Base-by-base conservation (phyloP, 192 early-diverging fungal species). In the Lunasporangiospora selenospora region DNA sequence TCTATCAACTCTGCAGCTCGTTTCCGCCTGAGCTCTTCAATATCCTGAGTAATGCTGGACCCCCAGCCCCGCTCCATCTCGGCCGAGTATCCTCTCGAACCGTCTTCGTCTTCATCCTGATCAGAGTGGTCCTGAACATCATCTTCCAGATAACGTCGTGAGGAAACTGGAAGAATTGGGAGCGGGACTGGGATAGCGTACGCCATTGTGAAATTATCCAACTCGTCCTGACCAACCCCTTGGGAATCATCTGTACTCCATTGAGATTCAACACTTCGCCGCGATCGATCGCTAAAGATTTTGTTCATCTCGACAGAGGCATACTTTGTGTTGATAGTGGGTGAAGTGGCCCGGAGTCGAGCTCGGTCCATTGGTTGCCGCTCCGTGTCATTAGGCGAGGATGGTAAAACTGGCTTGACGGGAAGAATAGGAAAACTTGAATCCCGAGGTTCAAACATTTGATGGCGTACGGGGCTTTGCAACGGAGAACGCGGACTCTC, bases 301-400 rank as follows among this genome's bases (percentile, higher is more conserved):
- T 48, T 53, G 52, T 64, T 64, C 62, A 64, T 64, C 62, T 55
- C 62, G 10, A 33, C 52, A 4, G 52, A 64, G 2, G 62, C 62
- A 38, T 53, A 46, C 26, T 64, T 64, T 3, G 62, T 64, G 33
- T 64, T 52, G 18, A 64, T 18, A 13, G 62, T 64, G 0, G 62
- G 62, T 0, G 62, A 64, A 2, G 62, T 46, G 5, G 62, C 48
- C 32, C 42, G 12, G 9, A 39, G 49, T 24, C 60, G 37, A 5
- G 6, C 44, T 6, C 49, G 18, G 7, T 24, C 60, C 8, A 62
- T 52, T 34, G 32, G n/a, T 13, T 24, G 32, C 21, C 37, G 49
- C n/a, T 53, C 60, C 3, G 44, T 40, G 5, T 64, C 62, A 12
- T 36, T 55, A 19, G 52, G 43, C 11, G 23, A 39, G 15, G 11